These are phyloP conservation scores for Arthrobotrys entomopaga DNA, from an alignment of 2,329 filamentous ascomycete species.

Conservation along the genomic window DNA sequence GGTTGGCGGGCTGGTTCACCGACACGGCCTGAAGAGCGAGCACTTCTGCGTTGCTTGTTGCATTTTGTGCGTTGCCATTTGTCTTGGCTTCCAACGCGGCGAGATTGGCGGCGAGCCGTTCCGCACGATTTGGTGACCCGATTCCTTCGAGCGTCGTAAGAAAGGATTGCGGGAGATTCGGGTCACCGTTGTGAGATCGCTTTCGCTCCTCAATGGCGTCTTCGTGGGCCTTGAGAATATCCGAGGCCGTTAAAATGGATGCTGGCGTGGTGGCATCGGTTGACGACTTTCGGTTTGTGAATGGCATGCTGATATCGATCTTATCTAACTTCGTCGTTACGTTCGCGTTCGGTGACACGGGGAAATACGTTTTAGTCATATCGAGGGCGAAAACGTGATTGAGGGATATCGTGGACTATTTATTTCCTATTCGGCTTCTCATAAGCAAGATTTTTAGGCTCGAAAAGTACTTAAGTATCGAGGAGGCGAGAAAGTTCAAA, in stretches of 20 bases:
- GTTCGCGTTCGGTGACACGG: conserved; percentile 22
- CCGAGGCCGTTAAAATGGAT: conserved; percentile 41
- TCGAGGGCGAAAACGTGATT: conserved; percentile 2
- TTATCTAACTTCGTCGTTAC: conserved; percentile 1
- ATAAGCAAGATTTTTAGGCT: neutral
- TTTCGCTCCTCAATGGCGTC: conserved; percentile 32
- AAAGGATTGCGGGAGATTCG: conserved; percentile 35
- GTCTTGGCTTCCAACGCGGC: conserved; percentile 40
- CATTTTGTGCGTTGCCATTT: conserved; percentile 33
- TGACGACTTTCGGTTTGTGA: neutral
- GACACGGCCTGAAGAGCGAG: conserved; percentile 6
- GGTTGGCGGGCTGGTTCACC: neutral
- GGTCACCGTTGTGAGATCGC: conserved; percentile 25
- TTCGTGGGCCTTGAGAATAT: conserved; percentile 46
- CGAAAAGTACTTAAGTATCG: neutral
- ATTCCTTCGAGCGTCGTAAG: conserved; percentile 41
- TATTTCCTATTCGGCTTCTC: neutral
- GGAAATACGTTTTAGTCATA: conserved; percentile 41
- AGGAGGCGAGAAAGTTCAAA: conserved; percentile 12
- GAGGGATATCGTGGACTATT: neutral
- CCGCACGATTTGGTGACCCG: conserved; percentile 29
- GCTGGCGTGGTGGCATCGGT: conserved; percentile 20
- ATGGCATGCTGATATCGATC: conserved; percentile 19
- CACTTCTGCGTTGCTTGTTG: conserved; percentile 33
- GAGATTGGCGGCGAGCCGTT: conserved; percentile 48